Evolutionary conservation across 148 eudicot species (phyloP), one percentile per base, ranked within the genome.

Genomic region (Nyssa sinensis): DNA sequence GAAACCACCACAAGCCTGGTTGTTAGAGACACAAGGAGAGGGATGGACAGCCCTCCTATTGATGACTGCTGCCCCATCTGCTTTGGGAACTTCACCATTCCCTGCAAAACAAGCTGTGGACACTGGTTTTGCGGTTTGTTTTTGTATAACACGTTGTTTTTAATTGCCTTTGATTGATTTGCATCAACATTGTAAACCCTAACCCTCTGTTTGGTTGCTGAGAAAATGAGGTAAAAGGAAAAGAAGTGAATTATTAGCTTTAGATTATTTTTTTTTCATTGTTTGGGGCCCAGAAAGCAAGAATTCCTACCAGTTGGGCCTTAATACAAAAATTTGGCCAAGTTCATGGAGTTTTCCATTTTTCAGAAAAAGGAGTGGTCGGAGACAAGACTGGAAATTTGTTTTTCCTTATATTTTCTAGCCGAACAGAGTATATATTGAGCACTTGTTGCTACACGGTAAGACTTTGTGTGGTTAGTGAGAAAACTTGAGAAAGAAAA

Each of bases 41-140:
- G 47, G 29, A 34, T 59, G 21, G 73, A 77, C 27, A 62, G 35
- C n/a, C 81, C 81, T 21, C 79, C 81, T n/a, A 57, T 28, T 62
- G 85, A 82, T 57, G 85, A 82, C 58, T 77, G 77, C 3, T 82
- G 85, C 64, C 73, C 85, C 0, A 82, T 82, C 23, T 82, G 85
- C 62, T 82, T 78, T 57, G 82, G 59, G 11, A 37, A 51, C 4
- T 82, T 82, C 66, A 61, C 69, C 62, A 70, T 82, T 53, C 77
- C 85, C 3, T 78, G 79, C 66, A 75, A 69, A 69, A 74, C 85
- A 0, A 78, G 67, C 27, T 82, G 85, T 41, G 85, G 81, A 21
- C 85, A 82, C 62, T 82, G 81, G 84, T 81, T 74, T 62, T 81
- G 84, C 27, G 84, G 85, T 75, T 57, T 24, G 44, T 64, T 25